Base-by-base conservation (phyloP, 2,329 filamentous ascomycete species). In the Dothideomycetidae sp. region DNA sequence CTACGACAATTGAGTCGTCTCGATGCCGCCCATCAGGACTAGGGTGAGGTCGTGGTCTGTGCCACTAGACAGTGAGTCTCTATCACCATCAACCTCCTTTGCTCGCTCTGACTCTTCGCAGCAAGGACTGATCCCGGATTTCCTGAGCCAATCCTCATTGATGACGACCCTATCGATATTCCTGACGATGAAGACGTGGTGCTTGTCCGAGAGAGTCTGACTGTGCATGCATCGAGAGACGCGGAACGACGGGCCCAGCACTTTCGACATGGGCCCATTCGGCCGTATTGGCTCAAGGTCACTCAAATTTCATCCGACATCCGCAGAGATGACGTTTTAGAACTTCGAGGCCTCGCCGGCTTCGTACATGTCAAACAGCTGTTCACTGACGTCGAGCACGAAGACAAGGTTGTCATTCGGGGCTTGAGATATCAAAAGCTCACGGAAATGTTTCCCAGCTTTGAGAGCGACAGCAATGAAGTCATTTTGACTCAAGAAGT, bases 101-200 rank as follows among this genome's bases (percentile, higher is more conserved):
- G n/a, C n/a, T n/a, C n/a, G n/a, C 31, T 9, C 17, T 36, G 4
- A 36, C 33, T 26, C 23, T 18, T 18, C 3, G 12, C 10, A 33
- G 30, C n/a, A n/a, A n/a, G n/a, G n/a, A n/a, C n/a, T n/a, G n/a
- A n/a, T n/a, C n/a, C n/a, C n/a, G n/a, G n/a, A n/a, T n/a, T n/a
- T n/a, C n/a, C n/a, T n/a, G n/a, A n/a, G n/a, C n/a, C 7, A 26
- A n/a, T 26, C 21, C 7, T 26, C 21, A 26, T 26, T n/a, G n/a
- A 7, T 26, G 21, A 26, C 21, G 21, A 26, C 21, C 7, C 7
- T 26, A n/a, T 26, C 21, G n/a, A 26, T 26, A n/a, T 26, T 26
- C 21, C 26, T 4, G 35, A 37, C 28, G 28, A 37, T 16, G 16
- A 19, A 11, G 35, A 37, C 21, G 35, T 37, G 10, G 35, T 30